Base-by-base conservation (phyloP, 768 basidiomycete species). In the Mrakia hoshinonis region DNA sequence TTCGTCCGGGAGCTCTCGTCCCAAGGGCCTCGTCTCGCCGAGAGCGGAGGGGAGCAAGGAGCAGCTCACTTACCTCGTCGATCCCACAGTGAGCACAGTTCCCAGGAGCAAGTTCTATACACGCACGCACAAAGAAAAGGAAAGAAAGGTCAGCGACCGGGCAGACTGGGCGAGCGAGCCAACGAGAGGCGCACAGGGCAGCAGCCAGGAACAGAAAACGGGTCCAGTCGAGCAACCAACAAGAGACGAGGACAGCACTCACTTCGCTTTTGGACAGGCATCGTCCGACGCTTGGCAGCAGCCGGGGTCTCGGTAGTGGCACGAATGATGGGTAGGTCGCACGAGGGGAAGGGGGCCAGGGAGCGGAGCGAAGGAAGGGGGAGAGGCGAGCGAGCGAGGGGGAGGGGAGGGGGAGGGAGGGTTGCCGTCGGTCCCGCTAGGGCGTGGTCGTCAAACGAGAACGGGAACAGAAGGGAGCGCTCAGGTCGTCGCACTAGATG, bases 61-160 rank as follows among this genome's bases (percentile, higher is more conserved):
- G 6, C 3, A 26, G 20, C 24, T 47, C 48, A 68, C 49, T 9
- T 26, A 67, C 49, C 51, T 52, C 51, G 67, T 54, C 67, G 20
- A 67, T 66, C 18, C 65, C 65, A 52, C 65, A 66, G 29, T 66
- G 65, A 38, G 47, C 51, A 24, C 65, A 66, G 65, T 66, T 66
- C 5, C 65, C 65, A n/a, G 65, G 65, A 20, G 65, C 65, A 10
- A 66, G 65, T 34, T 52, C 48, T 66, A 13, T 11, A 38, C 36
- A 38, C 4, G 9, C 26, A 63, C 61, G 61, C 34, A 39, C 11
- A 22, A 63, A 46, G 20, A 43, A 26, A n/a, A 47, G 29, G 24
- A 11, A 43, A 43, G 48, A 4, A 48, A 26, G 63, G 7, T 15
- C 6, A 43, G 43, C 43, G 43, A 43, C 43, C 43, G 15, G 43